Evolutionary conservation across 495 filamentous ascomycete species (phyloP).

Genomic region (Aspergillus mulundensis): DNA sequence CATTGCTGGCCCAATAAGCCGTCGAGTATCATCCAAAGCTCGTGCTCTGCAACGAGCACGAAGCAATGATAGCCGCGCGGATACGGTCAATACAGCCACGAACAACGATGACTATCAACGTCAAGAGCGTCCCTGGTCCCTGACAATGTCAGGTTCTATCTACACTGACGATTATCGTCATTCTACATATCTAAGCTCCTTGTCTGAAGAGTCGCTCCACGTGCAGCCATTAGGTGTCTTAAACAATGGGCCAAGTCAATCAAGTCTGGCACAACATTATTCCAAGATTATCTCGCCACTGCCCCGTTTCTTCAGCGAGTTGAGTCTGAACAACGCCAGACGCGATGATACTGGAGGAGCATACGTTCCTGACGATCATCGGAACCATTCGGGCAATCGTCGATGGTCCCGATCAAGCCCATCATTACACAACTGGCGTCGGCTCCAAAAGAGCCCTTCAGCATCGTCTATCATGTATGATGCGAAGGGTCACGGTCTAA

Average conservation of each 20-base stretch:
- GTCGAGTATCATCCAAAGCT: constrained; percentile 32
- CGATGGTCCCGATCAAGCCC: constrained; percentile 13
- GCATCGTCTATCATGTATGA: constrained; percentile 14
- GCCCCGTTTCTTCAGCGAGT: constrained; percentile 41
- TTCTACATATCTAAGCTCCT: constrained; percentile 20
- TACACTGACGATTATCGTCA: constrained; percentile 39
- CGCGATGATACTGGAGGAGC: constrained; percentile 14
- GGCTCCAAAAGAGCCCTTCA: constrained; percentile 18
- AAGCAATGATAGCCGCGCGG: constrained; percentile 37
- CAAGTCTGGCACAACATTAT: constrained; percentile 41
- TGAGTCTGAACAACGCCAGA: constrained; percentile 28
- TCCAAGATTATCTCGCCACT: constrained; percentile 41
- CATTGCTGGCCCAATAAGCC: constrained; percentile 38
- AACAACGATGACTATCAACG: constrained; percentile 32
- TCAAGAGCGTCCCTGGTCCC: constrained; percentile 37
- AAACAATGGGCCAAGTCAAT: constrained; percentile 29
- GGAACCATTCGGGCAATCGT: constrained; percentile 1
- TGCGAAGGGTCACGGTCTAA: constrained; percentile 7
- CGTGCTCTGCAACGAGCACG: constrained; percentile 36
- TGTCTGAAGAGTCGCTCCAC: constrained; percentile 25
- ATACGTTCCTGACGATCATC: neutral
- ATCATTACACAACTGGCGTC: constrained; percentile 1
- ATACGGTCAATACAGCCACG: constrained; percentile 35
- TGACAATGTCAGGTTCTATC: constrained; percentile 36
- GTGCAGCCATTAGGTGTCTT: constrained; percentile 17